A percentile compares a stretch with the other conserved stretches of the same genome.
Conservation (phyloP, 176 grass and related monocot genomes). For the sorghum (Sorghum bicolor) region DNA sequence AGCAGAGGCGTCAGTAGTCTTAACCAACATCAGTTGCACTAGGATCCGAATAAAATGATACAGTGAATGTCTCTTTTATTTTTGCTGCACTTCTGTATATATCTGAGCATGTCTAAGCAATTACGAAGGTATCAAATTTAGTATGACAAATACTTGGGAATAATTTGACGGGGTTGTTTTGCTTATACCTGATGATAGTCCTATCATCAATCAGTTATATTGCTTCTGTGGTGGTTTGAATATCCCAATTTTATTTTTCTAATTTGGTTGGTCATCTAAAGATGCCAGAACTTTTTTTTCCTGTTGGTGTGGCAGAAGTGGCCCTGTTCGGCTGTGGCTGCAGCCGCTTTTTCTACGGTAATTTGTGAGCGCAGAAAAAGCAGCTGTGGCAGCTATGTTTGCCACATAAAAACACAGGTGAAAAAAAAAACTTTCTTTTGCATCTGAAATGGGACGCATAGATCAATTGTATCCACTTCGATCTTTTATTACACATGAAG, state of each 20-base stretch:
- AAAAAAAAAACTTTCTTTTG: background rate
- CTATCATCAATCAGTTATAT: background rate
- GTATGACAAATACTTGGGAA: background rate
- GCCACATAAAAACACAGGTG: background rate
- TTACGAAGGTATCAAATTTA: background rate
- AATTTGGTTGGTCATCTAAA: background rate
- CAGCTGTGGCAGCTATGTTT: background rate
- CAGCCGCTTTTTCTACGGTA: too few species aligned
- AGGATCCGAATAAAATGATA: constrained; percentile 36
- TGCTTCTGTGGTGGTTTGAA: background rate
- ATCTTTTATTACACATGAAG: constrained; percentile 39
- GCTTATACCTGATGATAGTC: background rate
- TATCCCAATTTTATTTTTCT: background rate
- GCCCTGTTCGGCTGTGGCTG: too few species aligned
- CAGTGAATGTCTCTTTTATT: constrained; percentile 8
- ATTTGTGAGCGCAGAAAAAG: too few species aligned
- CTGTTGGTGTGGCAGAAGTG: background rate
- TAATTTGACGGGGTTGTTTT: background rate
- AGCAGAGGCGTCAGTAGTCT: constrained; percentile 11
- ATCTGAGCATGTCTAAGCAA: constrained; percentile 14
- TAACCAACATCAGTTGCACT: constrained; percentile 16
- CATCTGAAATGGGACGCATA: constrained; percentile 3
- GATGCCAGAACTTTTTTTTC: background rate
- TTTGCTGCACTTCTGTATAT: background rate
- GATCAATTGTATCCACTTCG: constrained; percentile 33